phyloP scores from a whole-genome alignment of 179 eudicot species.

The Amaranthus tricolor region DNA sequence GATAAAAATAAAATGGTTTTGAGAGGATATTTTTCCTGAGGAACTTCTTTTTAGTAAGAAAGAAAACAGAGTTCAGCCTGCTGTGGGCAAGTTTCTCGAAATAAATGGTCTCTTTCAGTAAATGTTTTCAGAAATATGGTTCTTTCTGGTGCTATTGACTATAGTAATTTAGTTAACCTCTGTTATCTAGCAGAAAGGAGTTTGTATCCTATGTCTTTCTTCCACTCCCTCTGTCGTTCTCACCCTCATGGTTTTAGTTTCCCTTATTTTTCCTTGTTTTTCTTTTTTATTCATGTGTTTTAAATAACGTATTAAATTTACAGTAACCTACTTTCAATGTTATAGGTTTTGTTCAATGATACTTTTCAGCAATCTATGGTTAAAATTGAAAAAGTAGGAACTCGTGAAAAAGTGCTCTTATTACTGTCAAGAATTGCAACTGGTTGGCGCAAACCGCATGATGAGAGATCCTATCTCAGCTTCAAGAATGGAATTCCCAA shows the following conservation, averaged over 20 bases:
- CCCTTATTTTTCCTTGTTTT: neutral
- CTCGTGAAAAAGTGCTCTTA: constrained; percentile 1
- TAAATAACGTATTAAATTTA: too few species aligned
- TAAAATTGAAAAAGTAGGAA: neutral
- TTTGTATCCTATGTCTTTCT: too few species aligned
- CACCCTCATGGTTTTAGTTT: neutral
- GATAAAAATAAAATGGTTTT: too few species aligned
- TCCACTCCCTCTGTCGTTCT: too few species aligned
- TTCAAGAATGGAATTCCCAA: constrained; percentile 14
- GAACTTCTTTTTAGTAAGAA: too few species aligned
- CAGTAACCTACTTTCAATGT: neutral
- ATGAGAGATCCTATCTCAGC: constrained; percentile 13
- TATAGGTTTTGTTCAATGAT: constrained; percentile 14
- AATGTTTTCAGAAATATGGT: too few species aligned
- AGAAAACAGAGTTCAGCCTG: too few species aligned
- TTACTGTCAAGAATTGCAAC: constrained; percentile 12
- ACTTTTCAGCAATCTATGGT: constrained; percentile 16
- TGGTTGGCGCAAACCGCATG: constrained; percentile 19
- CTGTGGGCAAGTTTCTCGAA: too few species aligned
- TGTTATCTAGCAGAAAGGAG: too few species aligned
- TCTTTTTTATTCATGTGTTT: neutral
- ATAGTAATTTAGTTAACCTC: too few species aligned
- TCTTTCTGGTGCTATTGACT: neutral
- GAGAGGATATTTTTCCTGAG: too few species aligned
- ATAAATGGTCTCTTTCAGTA: too few species aligned